These are phyloP conservation scores for Fennellomyces sp. DNA, from an alignment of 371 early-diverging fungal species.

Conservation along the genomic window DNA sequence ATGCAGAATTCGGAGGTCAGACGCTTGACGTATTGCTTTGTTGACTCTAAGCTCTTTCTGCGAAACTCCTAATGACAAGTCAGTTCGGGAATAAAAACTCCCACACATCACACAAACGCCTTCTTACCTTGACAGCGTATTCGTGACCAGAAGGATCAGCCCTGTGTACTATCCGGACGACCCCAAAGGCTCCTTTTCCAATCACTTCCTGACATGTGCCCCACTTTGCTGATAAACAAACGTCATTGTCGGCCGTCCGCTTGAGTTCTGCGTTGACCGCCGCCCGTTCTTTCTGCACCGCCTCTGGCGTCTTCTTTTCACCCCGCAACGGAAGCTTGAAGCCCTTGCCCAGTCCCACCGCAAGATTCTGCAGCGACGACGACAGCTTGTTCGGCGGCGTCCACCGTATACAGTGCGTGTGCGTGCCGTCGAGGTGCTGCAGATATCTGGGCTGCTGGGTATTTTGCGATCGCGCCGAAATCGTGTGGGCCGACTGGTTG, in stretches of 20 bases:
- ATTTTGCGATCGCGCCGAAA: neutral
- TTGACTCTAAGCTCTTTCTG: conserved; percentile 51
- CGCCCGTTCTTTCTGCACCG: conserved; percentile 31
- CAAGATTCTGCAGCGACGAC: conserved; percentile 10
- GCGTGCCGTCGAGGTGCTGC: conserved; percentile 12
- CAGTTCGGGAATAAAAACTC: neutral
- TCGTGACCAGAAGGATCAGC: conserved; percentile 19
- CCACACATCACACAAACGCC: neutral
- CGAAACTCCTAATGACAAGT: conserved; percentile 76
- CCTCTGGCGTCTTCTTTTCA: conserved; percentile 22
- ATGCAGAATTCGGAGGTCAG: conserved; percentile 78
- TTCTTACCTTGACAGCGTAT: conserved; percentile 57
- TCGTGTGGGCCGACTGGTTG: neutral
- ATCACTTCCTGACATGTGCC: conserved; percentile 56
- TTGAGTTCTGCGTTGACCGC: conserved; percentile 25
- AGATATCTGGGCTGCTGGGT: conserved; percentile 12
- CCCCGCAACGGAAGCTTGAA: conserved; percentile 24
- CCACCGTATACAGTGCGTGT: conserved; percentile 15
- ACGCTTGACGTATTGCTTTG: conserved; percentile 65
- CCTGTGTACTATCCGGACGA: conserved; percentile 51
- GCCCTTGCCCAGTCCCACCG: neutral
- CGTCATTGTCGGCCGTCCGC: conserved; percentile 12
- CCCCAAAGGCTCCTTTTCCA: conserved; percentile 55
- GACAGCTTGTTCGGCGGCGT: neutral
- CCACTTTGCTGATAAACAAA: conserved; percentile 42